Evolutionary conservation across 768 basidiomycete genomes (phyloP).

Genomic region (Dioszegia aurantiaca): DNA sequence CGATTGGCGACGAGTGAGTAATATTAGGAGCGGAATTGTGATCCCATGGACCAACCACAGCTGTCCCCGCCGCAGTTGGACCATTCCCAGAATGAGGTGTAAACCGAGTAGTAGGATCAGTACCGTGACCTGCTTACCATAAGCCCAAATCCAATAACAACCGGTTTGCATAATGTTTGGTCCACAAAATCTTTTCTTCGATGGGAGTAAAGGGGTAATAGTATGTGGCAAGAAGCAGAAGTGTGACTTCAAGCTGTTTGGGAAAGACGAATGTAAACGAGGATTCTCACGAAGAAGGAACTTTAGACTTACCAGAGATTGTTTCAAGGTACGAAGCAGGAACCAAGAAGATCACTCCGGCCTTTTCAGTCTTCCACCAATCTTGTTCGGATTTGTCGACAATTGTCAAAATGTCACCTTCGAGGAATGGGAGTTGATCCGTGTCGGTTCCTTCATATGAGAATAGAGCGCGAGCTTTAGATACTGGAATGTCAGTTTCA

Average conservation of each 20-base stretch:
- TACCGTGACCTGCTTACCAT: slow-evolving; percentile 2
- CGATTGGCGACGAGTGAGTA: background rate
- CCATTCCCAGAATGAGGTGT: background rate
- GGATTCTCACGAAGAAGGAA: background rate
- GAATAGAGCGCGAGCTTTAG: slow-evolving; percentile 75
- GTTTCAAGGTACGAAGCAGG: slow-evolving; percentile 83
- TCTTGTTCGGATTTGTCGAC: slow-evolving; percentile 78
- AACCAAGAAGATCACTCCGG: slow-evolving; percentile 80
- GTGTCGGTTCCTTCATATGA: slow-evolving; percentile 66
- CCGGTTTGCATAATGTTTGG: no score
- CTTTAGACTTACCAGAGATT: slow-evolving; percentile 77
- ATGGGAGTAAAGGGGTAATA: no score
- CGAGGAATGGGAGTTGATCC: slow-evolving; percentile 81
- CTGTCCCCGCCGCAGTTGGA: background rate
- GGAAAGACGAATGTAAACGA: no score
- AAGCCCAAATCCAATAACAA: background rate
- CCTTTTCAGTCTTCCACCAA: slow-evolving; percentile 95
- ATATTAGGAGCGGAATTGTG: background rate
- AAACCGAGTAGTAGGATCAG: background rate
- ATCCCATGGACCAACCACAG: no score
- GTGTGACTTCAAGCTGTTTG: no score
- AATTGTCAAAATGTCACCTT: slow-evolving; percentile 73
- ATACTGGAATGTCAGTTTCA: slow-evolving; percentile 50
- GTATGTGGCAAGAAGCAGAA: no score
- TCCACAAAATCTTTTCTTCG: no score